phyloP scores from a whole-genome alignment of 192 early-diverging fungal species.

The Ambispora gerdemannii region DNA sequence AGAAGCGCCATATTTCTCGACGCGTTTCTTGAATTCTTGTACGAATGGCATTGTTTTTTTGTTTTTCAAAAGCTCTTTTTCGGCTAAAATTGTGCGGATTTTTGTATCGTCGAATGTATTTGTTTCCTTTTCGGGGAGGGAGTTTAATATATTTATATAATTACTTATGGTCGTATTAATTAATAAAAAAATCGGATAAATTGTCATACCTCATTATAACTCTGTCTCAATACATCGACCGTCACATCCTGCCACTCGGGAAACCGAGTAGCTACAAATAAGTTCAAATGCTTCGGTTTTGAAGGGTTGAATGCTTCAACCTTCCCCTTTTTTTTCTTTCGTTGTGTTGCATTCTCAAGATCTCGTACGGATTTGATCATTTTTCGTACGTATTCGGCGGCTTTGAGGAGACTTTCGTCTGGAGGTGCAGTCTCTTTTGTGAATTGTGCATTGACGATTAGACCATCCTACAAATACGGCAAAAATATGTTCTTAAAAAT shows the following conservation, averaged over 20 bases:
- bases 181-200: neutral
- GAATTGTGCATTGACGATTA: slow-evolving; percentile 67
- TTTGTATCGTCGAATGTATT: slow-evolving; percentile 74
- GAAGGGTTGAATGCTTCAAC: slow-evolving; percentile 54
- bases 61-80: slow-evolving; percentile 81
- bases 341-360: slow-evolving; percentile 66
- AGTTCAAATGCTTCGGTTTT: slow-evolving; percentile 66
- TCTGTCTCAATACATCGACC: slow-evolving; percentile 53
- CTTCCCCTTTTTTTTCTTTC: slow-evolving; percentile 78
- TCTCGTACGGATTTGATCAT: slow-evolving; percentile 75
- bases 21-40: slow-evolving; percentile 82
- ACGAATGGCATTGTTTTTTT: slow-evolving; percentile 98
- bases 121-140: too few relatives aligned
- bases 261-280: slow-evolving; percentile 80
- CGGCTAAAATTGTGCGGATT: slow-evolving; percentile 61
- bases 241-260: slow-evolving; percentile 90
- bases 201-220: slow-evolving; percentile 44
- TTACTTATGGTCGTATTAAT: neutral
- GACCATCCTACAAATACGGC: slow-evolving; percentile 19
- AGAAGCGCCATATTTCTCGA: slow-evolving; percentile 61
- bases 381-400: slow-evolving; percentile 77
- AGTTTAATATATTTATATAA: neutral
- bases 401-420: slow-evolving; percentile 70
- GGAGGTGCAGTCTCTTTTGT: slow-evolving; percentile 50
- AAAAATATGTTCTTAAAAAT: slow-evolving; percentile 9